These are phyloP conservation scores for Tricholoma hemisulphureum DNA, from an alignment of 768 basidiomycete genomes.

Conservation along the genomic window DNA sequence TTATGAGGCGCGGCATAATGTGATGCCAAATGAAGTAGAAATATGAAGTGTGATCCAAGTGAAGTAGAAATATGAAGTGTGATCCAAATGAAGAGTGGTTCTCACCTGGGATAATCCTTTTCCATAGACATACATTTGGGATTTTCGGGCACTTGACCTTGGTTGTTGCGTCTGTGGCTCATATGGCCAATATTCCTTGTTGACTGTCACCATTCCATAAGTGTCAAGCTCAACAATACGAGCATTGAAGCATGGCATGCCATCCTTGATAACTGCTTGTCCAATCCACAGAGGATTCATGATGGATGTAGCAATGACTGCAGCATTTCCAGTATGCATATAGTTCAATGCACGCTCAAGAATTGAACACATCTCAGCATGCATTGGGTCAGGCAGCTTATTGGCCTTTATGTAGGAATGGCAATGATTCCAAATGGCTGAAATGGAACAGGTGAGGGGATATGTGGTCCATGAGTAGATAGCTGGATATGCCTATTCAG, in stretches of 20 bases:
- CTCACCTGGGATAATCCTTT: no score
- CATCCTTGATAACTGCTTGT: neutral
- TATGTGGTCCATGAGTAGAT: neutral
- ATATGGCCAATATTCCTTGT: neutral
- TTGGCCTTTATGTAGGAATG: neutral
- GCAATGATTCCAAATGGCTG: neutral
- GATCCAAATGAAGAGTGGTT: no score
- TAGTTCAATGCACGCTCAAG: neutral
- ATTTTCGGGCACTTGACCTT: neutral
- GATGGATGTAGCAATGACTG: neutral
- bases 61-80: no score
- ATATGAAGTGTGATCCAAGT: no score
- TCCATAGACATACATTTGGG: no score
- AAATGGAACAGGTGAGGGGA: neutral
- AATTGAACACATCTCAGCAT: neutral
- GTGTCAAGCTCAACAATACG: neutral
- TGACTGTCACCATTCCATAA: no score
- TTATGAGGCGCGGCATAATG: no score
- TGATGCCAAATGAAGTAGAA: no score
- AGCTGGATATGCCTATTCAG: neutral
- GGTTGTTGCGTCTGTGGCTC: neutral
- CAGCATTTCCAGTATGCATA: neutral
- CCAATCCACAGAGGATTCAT: neutral
- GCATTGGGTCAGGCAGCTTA: neutral
- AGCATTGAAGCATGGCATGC: neutral